Evolutionary conservation across 2,329 filamentous ascomycete species (phyloP), one percentile per base, ranked within the genome.

Genomic region (Trichophyton schoenleinii): DNA sequence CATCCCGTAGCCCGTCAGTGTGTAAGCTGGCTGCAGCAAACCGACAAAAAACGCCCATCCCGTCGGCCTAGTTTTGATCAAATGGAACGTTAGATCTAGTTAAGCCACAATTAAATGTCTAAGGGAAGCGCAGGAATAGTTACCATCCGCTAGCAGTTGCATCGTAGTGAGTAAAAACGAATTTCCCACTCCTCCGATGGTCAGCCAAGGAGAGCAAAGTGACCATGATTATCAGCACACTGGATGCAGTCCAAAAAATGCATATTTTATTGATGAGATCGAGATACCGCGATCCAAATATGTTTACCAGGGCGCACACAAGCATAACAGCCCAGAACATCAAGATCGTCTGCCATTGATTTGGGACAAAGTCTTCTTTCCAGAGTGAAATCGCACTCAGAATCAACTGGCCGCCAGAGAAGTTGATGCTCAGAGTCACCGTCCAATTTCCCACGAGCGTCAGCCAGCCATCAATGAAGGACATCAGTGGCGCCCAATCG

Each of bases 401-500:
- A 61, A 87, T 83, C 25, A 87, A 81, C 65, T 90, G 82, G 0
- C 85, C 87, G 2, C 88, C 89, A 5, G 80, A 82, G 68, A 89
- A 89, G 69, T 87, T 88, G 73, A 89, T 88, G 44, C 78, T 81
- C 18, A 83, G 72, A 0, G 81, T 83, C 31, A 83, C 80, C 0
- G 86, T 88, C 86, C 86, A 89, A 70, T 89, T 89, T 0, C 87
- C 87, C 1, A 89, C 85, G 0, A 89, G 76, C 0, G 85, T 87
- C 60, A 87, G 70, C 86, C 87, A 89, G 13, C 86, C 86, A 3
- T 85, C 86, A 31, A 87, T 82, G 78, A 85, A 89, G 8, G 80
- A 83, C 57, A 86, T 83, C 60, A 88, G 78, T 1, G 85, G 85
- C 3, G 85, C 84, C 76, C 82, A 88, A 69, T 84, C 77, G 44